Evolutionary conservation across 1,284 basidiomycete genomes (phyloP), one percentile per base, ranked within the genome.

Genomic region (Boletus sp.): DNA sequence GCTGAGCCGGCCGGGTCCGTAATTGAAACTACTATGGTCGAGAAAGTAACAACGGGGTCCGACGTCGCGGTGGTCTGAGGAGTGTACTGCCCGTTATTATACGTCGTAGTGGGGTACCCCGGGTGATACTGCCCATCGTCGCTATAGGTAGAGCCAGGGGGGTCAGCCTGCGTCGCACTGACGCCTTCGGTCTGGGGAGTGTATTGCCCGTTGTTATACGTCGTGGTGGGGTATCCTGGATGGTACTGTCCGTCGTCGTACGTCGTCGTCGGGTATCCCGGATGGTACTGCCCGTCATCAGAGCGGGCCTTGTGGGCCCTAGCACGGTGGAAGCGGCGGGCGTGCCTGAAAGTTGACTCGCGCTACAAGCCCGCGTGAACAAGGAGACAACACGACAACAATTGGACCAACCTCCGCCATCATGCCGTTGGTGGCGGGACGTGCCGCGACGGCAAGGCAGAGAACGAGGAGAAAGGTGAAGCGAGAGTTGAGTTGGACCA

Each of bases 401-500:
- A 46, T 24, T 29, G 7, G 15, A 58, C 60, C 18, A 47, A 69
- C 70, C 45, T 70, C 45, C n/a, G 46, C 22, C 36, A 52, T 22
- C 18, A 43, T 29, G 24, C 44, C 48, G 20, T 56, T 47, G 35
- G 53, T 50, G 36, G 62, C 51, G 22, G 71, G 70, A 44, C 51
- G 71, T 4, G 70, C 68, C 8, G 60, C 60, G 27, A 60, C 68
- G 43, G 60, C 60, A 50, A 70, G 61, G 50, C 70, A 70, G 22
- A 70, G 54, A 33, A 67, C 65, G 50, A 70, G 68, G 15, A 73
- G 67, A 37, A 64, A 29, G n/a, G 65, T n/a, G 67, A 70, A 73
- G 56, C 60, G 71, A 55, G 63, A 41, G 29, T 53, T 60, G 57
- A 73, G 65, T 53, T 66, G 70, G 53, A 72, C 65, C 68, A 70